Conservation (phyloP, 495 filamentous ascomycete genomes). For the Aspergillus sclerotiicarbonarius region DNA sequence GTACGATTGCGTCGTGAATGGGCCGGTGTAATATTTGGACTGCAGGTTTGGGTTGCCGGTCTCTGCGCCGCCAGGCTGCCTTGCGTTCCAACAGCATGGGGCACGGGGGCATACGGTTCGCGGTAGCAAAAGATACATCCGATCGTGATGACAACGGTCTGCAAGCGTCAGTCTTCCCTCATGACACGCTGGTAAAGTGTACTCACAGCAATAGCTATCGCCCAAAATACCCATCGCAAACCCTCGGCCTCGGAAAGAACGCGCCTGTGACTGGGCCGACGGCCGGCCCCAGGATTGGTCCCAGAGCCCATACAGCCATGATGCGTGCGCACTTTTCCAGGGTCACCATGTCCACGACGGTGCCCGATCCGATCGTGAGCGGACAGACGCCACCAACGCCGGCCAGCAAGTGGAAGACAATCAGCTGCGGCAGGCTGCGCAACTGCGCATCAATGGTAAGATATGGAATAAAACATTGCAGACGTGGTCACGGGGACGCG, state of each 20-base stretch:
- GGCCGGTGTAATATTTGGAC: conserved; percentile 1
- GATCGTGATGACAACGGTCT: conserved; percentile 2
- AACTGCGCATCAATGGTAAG: conserved; percentile 4
- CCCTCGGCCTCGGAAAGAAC: background rate
- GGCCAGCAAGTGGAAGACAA: conserved; percentile 1
- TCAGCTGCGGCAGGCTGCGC: background rate
- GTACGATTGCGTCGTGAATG: background rate
- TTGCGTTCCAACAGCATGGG: background rate
- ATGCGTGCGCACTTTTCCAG: background rate
- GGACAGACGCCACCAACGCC: background rate
- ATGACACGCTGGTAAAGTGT: background rate
- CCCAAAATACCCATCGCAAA: background rate
- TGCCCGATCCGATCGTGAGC: background rate
- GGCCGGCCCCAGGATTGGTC: background rate
- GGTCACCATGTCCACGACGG: background rate
- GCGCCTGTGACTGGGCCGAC: background rate
- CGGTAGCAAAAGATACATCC: background rate
- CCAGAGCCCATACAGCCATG: background rate
- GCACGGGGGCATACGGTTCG: background rate
- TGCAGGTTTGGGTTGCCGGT: background rate
- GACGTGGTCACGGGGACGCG: background rate
- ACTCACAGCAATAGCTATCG: background rate
- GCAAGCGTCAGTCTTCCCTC: background rate
- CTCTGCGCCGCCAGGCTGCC: background rate
- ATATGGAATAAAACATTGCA: background rate